Evolutionary conservation across 139 green algal genomes (phyloP).

Genomic region (Deuterostichococcus epilithicus): DNA sequence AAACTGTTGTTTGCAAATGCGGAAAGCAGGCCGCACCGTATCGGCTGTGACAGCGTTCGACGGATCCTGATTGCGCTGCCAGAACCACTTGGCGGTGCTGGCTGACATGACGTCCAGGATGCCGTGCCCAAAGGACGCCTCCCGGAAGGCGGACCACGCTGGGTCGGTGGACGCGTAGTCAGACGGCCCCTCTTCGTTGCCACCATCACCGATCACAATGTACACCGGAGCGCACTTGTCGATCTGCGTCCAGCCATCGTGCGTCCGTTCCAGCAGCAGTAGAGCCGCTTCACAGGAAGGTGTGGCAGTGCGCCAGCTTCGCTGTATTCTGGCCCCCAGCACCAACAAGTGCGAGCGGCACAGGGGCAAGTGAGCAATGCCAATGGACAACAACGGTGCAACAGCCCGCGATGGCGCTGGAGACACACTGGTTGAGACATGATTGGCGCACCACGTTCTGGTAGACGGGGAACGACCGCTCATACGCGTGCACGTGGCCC

Average conservation of each 20-base stretch:
- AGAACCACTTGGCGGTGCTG: conserved; percentile 44
- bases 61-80: conserved; percentile 3
- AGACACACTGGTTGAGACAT: no score
- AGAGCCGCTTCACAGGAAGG: background rate
- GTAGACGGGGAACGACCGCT: conserved; percentile 24
- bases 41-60: no score
- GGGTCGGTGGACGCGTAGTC: conserved; percentile 28
- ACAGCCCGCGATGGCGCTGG: background rate
- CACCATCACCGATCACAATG: conserved; percentile 28
- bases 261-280: background rate
- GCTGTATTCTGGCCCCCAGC: conserved; percentile 1
- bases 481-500: conserved; percentile 44
- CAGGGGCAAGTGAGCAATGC: background rate
- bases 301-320: background rate
- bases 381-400: background rate
- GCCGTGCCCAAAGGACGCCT: conserved; percentile 66
- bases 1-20: no score
- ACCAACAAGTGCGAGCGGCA: no score
- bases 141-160: conserved; percentile 46
- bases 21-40: no score
- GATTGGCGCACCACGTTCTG: conserved; percentile 11
- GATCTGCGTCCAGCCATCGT: background rate
- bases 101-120: conserved; percentile 49
- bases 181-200: conserved; percentile 31
- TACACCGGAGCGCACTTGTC: conserved; percentile 13